These are phyloP conservation scores for Solanum sitiens DNA, from an alignment of 257 asterid species.

Conservation along the genomic window DNA sequence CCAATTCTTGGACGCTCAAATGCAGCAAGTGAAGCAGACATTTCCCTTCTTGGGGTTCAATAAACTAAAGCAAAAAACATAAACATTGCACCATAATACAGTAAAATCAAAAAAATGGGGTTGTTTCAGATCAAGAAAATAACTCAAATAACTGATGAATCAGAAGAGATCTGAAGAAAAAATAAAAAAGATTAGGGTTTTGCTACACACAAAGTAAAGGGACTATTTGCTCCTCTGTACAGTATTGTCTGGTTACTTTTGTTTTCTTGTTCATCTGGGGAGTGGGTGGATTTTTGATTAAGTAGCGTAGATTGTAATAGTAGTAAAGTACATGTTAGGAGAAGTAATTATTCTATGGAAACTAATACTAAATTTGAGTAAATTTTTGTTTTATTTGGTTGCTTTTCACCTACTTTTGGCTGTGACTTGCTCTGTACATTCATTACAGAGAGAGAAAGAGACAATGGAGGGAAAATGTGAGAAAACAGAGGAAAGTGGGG, in stretches of 20 bases:
- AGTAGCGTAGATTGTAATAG: not conserved
- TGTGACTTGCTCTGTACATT: not conserved
- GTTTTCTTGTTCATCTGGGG: not conserved
- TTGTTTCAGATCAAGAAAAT: not conserved
- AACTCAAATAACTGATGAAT: not conserved
- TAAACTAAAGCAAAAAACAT: not conserved
- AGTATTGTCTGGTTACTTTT: not conserved
- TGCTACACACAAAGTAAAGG: not conserved
- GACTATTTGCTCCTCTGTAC: not conserved
- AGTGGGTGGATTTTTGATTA: not conserved
- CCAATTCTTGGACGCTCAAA: constrained; percentile 91
- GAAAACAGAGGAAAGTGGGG: not conserved
- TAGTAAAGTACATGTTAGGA: not conserved
- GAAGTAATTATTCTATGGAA: not conserved
- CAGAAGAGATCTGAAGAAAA: not conserved
- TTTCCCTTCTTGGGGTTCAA: constrained; percentile 9
- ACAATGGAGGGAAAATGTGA: not conserved
- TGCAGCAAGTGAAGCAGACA: constrained; percentile 78
- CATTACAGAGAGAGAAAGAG: not conserved
- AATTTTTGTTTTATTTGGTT: not conserved
- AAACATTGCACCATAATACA: not conserved
- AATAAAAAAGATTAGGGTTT: not conserved
- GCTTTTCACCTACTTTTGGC: not conserved
- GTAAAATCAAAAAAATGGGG: not conserved
- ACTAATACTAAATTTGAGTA: not conserved